Conservation (phyloP, 805 yeast genomes). For the Yamadazyma paraphyllophila region DNA sequence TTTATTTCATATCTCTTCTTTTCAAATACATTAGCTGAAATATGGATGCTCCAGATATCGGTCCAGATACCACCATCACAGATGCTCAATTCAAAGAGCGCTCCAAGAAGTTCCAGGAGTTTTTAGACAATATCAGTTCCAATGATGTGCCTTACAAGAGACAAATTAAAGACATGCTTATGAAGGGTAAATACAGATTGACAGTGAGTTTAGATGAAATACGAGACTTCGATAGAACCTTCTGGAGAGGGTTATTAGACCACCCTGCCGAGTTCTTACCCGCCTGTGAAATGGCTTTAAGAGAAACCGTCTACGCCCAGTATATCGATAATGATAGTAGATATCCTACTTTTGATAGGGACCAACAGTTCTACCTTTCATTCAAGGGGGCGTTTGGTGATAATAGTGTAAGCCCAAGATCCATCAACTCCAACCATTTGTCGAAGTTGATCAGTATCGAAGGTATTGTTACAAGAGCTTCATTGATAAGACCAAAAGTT, state of each 20-base stretch:
- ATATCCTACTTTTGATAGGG: conserved; percentile 49
- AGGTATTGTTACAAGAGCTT: conserved; percentile 93
- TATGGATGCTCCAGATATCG: conserved; percentile 6
- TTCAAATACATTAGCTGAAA: not conserved
- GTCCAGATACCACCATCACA: conserved; percentile 21
- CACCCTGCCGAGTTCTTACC: conserved; percentile 85
- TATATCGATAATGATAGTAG: conserved; percentile 61
- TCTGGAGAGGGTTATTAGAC: conserved; percentile 73
- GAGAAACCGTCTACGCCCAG: conserved; percentile 73
- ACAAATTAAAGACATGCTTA: conserved; percentile 69
- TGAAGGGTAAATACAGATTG: conserved; percentile 63
- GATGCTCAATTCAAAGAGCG: conserved; percentile 71
- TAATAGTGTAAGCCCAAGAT: conserved; percentile 82
- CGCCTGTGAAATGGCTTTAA: conserved; percentile 81
- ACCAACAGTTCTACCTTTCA: conserved; percentile 68
- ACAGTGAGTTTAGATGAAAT: conserved; percentile 81
- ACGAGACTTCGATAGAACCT: conserved; percentile 73
- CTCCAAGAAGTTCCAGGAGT: conserved; percentile 84
- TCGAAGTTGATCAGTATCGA: conserved; percentile 85
- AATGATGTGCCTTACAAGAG: conserved; percentile 63
- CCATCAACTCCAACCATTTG: conserved; percentile 71
- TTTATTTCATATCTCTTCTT: not conserved
- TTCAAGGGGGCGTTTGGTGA: conserved; percentile 91
- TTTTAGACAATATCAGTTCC: conserved; percentile 56
- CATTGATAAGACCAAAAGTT: conserved; percentile 89